A percentile compares a stretch with the other conserved stretches of the same genome.
These are phyloP conservation scores for Daldinia vernicosa DNA, from an alignment of 495 filamentous ascomycete genomes.

Conservation along the genomic window DNA sequence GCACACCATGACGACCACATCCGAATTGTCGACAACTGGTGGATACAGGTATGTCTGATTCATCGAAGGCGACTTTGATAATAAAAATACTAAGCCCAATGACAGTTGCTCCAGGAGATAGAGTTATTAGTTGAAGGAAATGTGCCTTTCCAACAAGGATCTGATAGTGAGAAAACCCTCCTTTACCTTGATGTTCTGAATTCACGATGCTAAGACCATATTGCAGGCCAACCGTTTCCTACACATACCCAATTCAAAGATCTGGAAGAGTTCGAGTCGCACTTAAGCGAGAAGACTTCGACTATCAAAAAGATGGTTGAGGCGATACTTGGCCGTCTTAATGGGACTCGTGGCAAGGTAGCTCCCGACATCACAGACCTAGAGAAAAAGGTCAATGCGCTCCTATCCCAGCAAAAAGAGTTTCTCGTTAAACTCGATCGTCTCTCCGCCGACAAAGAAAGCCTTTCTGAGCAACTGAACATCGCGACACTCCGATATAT, in stretches of 20 bases:
- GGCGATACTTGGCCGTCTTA: constrained; percentile 54
- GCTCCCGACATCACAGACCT: constrained; percentile 74
- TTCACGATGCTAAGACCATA: constrained; percentile 47
- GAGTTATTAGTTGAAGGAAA: constrained; percentile 69
- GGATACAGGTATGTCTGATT: constrained; percentile 74
- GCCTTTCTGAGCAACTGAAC: constrained; percentile 82
- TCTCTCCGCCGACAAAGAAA: constrained; percentile 79
- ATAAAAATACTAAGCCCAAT: constrained; percentile 45
- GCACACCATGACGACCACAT: constrained; percentile 90
- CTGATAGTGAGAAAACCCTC: constrained; percentile 58
- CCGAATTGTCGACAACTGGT: constrained; percentile 89
- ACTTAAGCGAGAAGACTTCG: constrained; percentile 69
- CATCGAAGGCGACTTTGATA: constrained; percentile 37
- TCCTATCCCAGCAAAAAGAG: constrained; percentile 83
- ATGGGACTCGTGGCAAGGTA: constrained; percentile 53
- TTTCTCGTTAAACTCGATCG: constrained; percentile 79
- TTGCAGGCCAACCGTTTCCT: constrained; percentile 58
- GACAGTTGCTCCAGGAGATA: constrained; percentile 85
- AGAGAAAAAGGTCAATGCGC: constrained; percentile 74
- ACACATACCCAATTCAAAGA: constrained; percentile 72
- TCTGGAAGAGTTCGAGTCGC: constrained; percentile 76
- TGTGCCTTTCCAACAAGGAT: constrained; percentile 53
- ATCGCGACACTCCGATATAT: constrained; percentile 88
- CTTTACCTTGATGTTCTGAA: constrained; percentile 46
- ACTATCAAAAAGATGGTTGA: constrained; percentile 56